phyloP scores from a whole-genome alignment of 805 yeast species.

The Kuraishia molischiana region DNA sequence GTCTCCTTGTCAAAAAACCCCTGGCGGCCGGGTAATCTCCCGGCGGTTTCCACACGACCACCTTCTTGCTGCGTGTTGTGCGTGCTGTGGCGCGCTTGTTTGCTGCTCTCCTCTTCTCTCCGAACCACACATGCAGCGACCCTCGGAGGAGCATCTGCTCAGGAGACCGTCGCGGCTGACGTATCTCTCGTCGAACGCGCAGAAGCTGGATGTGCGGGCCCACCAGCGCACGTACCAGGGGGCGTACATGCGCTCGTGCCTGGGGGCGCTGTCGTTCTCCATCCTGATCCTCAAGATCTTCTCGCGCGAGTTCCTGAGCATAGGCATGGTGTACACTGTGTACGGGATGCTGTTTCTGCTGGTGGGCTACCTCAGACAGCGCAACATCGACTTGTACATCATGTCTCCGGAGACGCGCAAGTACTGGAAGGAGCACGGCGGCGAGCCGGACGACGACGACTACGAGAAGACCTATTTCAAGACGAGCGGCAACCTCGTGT shows the following conservation, averaged over 20 bases:
- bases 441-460: constrained; percentile 6
- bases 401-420: constrained; percentile 8
- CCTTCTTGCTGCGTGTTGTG: too few species aligned
- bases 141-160: background rate
- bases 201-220: constrained; percentile 47
- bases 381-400: constrained; percentile 21
- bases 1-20: too few species aligned
- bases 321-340: constrained; percentile 56
- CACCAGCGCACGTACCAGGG: constrained; percentile 82
- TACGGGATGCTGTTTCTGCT: constrained; percentile 41
- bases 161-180: constrained; percentile 23
- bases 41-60: too few species aligned
- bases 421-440: constrained; percentile 6
- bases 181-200: constrained; percentile 25
- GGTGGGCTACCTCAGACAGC: constrained; percentile 24
- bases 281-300: constrained; percentile 57
- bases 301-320: constrained; percentile 49
- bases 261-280: constrained; percentile 58
- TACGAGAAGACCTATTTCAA: constrained; percentile 23
- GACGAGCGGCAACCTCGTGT: constrained; percentile 54
- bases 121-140: too few species aligned
- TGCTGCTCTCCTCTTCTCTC: too few species aligned
- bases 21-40: too few species aligned
- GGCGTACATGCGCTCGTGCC: constrained; percentile 66
- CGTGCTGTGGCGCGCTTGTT: too few species aligned